Base-by-base conservation (phyloP, 495 filamentous ascomycete genomes). In the Penicillium paxilli region DNA sequence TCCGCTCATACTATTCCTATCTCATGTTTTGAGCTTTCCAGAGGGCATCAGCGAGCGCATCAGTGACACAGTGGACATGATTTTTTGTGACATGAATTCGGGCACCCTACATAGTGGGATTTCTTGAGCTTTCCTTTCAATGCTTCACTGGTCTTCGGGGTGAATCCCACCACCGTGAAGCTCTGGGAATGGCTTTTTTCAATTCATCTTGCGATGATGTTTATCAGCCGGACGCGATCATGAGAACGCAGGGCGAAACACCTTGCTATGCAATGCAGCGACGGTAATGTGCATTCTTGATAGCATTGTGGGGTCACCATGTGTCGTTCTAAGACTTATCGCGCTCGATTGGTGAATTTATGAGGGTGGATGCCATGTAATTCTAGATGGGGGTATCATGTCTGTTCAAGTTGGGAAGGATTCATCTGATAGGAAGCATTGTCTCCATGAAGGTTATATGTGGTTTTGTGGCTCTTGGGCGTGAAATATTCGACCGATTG, bases 1-100 rank as follows among this genome's bases (percentile, higher is more conserved):
- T 57, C 33, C 50, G 60, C 62, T 66, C 58, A 46, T 52, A 26
- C 37, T 32, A 25, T 60, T 55, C 35, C 52, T 56, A 44, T 50
- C 52, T 57, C 48, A 44, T 60, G 51, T 66, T 56, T 60, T 51
- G 60, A 56, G 59, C 65, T 58, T 69, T 37, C 54, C 47, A 60
- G 83, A 86, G 83, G 80, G 78, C 70, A 80, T 77, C 78, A 83
- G 83, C 80, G 76, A 73, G 65, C 65, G 40, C 40, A 42, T 23
- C 40, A 42, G 40, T 42, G 40, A 42, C 40, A 42, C 54, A 74
- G 66, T 66, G 74, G 64, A 55, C 46, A 49, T 58, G 24, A 35
- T 44, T 47, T 44, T 54, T 42, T 8, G 48, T 26, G 38, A 47
- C n/a, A 44, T 32, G 22, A 44, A 25, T 23, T n/a, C 40, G 40